Base-by-base conservation (phyloP, 352 stramenopile species). In the Phytopythium montanum region DNA sequence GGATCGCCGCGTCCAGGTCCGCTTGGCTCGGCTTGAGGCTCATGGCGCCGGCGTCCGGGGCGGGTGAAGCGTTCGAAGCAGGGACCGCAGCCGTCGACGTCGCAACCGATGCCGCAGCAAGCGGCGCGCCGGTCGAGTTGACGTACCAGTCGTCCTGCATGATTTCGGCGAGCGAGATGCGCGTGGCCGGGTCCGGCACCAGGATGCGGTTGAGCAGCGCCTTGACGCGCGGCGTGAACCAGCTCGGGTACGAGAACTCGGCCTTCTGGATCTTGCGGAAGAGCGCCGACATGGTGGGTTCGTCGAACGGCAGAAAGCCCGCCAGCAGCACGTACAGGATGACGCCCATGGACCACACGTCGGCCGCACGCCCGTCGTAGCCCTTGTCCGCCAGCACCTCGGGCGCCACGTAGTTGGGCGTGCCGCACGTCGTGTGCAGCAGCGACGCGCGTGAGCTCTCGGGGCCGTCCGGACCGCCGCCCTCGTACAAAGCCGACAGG, bases 261-360 rank as follows among this genome's bases (percentile, higher is more conserved):
- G 91, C 96, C 60, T 92, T 96, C 65, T 98, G 92, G 67, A 99
- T 99, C 75, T 98, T 98, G 54, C 87, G 81, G 74, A 99, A 99
- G 10, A 99, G 78, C 45, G 89, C 93, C 46, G 89, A 93, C 87
- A 99, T 98, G 3, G 88, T 97, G 1, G 87, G 86, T 61, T 98
- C 94, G 62, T 98, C 94, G 56, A 98, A 98, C 36, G 94, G 94
- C 36, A 98, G 68, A 66, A 97, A 98, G 13, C 94, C 94, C 33
- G 87, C 88, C 41, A 97, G 81, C 59, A 97, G 66, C 36, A 96
- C 88, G 72, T 99, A 99, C 34, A 99, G 80, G 60, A 99, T 99
- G 19, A 99, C 97, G 52, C 98, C 98, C 61, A 97, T 97, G 41
- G 90, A 98, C 97, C 98, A 99, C 25, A 99, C 95, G 77, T 97